Conservation (phyloP, 2,329 filamentous ascomycete species). For the Penicillium sp. region DNA sequence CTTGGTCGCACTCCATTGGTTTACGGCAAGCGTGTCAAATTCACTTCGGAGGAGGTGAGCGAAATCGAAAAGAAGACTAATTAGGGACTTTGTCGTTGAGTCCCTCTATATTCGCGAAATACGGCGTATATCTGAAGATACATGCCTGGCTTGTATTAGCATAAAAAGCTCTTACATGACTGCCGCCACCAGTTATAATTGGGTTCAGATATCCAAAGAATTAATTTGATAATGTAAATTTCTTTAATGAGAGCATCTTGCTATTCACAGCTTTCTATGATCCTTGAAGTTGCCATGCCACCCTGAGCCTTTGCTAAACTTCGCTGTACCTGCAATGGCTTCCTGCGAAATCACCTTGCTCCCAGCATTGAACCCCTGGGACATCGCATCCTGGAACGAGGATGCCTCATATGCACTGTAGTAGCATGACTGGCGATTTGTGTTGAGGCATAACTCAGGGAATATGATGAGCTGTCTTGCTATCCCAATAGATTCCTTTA, state of each 20-base stretch:
- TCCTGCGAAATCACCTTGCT: conserved; percentile 20
- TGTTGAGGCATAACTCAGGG: conserved; percentile 55
- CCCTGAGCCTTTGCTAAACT: conserved; percentile 19
- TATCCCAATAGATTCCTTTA: conserved; percentile 52
- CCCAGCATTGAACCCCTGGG: conserved; percentile 17
- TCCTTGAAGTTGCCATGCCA: conserved; percentile 22
- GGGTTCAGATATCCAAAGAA: neutral
- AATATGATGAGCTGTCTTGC: conserved; percentile 51
- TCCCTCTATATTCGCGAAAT: neutral
- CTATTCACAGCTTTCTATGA: conserved; percentile 17
- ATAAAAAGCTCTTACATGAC: neutral
- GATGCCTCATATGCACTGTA: conserved; percentile 52
- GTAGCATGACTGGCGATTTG: conserved; percentile 51
- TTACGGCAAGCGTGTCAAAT: conserved; percentile 39
- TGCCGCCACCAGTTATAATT: neutral
- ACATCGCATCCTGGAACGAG: conserved; percentile 51
- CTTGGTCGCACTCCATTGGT: conserved; percentile 32
- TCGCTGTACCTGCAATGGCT: conserved; percentile 18
- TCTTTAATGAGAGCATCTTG: neutral
- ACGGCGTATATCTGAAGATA: neutral
- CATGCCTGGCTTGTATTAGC: neutral
- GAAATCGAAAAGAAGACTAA: conserved; percentile 23
- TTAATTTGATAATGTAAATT: conserved; percentile 16
- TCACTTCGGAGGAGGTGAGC: conserved; percentile 25
- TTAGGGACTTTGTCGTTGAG: neutral